Percentiles rank a stretch among this genome's conserved stretches.
Evolutionary conservation across 2,329 filamentous ascomycete genomes (phyloP).

Genomic region (Calonectria pseudoturangicola): DNA sequence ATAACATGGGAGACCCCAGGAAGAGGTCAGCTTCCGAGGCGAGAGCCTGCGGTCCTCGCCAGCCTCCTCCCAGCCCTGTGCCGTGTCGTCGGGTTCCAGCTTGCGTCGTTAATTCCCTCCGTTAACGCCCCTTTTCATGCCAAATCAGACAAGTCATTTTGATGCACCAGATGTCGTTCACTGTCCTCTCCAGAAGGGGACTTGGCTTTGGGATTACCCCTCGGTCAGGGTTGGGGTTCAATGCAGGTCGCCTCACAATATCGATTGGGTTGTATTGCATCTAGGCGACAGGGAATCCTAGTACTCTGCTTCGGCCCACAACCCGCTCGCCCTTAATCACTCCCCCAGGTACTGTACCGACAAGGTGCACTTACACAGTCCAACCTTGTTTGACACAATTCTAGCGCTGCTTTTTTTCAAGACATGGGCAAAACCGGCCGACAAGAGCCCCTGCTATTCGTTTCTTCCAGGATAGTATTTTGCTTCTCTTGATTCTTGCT

Average conservation of each 20-base stretch:
- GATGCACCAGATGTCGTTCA: slow-evolving; percentile 12
- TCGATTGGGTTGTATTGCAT: slow-evolving; percentile 23
- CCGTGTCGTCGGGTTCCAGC: slow-evolving; percentile 22
- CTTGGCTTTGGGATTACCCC: neutral
- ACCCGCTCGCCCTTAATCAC: neutral
- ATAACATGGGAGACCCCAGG: slow-evolving; percentile 14
- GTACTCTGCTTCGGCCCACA: neutral
- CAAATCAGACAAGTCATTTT: slow-evolving; percentile 17
- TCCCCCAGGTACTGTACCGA: neutral
- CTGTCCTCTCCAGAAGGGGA: neutral
- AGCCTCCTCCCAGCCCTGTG: slow-evolving; percentile 10
- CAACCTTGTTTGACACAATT: neutral
- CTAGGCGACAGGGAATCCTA: slow-evolving; percentile 6
- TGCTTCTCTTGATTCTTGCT: neutral
- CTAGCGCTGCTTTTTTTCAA: slow-evolving; percentile 2
- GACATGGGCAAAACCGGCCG: slow-evolving; percentile 5
- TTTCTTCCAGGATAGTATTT: neutral
- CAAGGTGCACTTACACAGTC: slow-evolving; percentile 6
- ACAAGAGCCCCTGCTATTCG: neutral
- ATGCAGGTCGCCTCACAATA: slow-evolving; percentile 25
- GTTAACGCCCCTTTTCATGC: slow-evolving; percentile 12
- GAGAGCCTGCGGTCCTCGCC: neutral
- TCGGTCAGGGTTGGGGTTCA: slow-evolving; percentile 8
- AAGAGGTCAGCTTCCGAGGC: slow-evolving; percentile 3
- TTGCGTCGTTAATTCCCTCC: slow-evolving; percentile 4